Conservation (phyloP, 2,329 filamentous ascomycete genomes). For the Mollisia scopiformis region DNA sequence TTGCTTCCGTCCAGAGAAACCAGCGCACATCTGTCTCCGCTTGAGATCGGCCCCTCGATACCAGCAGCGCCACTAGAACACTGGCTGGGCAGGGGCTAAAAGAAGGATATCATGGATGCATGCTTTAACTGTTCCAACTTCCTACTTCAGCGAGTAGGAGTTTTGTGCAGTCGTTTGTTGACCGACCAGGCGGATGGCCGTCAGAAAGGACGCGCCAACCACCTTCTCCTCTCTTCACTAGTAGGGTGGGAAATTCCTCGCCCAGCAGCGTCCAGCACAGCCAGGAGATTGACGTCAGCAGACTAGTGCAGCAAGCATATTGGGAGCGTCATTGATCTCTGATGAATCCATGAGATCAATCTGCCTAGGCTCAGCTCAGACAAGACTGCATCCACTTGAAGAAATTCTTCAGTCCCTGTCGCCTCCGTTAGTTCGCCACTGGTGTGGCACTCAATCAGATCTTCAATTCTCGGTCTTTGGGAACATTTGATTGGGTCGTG, state of each 20-base stretch:
- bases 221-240: background rate
- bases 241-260: background rate
- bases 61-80: background rate
- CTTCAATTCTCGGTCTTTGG: too few species aligned
- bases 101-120: background rate
- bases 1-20: conserved; percentile 12
- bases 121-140: too few species aligned
- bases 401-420: too few species aligned
- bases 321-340: conserved; percentile 11
- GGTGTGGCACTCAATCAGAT: too few species aligned
- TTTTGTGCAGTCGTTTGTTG: background rate
- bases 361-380: background rate
- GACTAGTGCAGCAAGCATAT: background rate
- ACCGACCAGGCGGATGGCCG: background rate
- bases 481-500: too few species aligned
- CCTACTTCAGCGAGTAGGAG: background rate
- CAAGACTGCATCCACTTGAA: too few species aligned
- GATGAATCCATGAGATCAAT: background rate
- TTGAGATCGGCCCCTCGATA: background rate
- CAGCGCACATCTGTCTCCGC: conserved; percentile 19
- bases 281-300: conserved; percentile 6
- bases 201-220: conserved; percentile 5
- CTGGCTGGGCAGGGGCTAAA: conserved; percentile 12
- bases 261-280: background rate
- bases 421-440: too few species aligned